phyloP scores from a whole-genome alignment of 2,329 filamentous ascomycete genomes.

The Pseudocercospora fijiensis region DNA sequence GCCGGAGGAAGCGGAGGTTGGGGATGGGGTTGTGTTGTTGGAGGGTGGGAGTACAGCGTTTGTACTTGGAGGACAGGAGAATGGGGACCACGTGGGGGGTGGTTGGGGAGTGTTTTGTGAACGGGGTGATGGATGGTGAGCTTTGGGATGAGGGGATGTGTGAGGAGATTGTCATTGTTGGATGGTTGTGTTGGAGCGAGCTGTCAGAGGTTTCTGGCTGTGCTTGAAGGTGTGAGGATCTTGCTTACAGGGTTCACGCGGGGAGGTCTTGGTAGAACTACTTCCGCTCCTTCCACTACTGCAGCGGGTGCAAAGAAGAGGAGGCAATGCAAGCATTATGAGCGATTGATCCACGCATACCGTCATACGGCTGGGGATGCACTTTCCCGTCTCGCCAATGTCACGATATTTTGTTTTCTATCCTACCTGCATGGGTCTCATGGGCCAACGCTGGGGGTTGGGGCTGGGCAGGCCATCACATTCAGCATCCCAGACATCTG shows the following conservation, averaged over 20 bases:
- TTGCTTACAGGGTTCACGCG: neutral
- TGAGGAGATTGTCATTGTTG: neutral
- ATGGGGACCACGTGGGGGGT: neutral
- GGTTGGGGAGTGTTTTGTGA: conserved; percentile 11
- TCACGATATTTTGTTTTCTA: neutral
- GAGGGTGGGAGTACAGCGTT: conserved; percentile 2
- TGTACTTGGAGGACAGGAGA: neutral
- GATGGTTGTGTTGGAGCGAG: neutral
- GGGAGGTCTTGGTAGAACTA: neutral
- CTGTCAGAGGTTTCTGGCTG: neutral
- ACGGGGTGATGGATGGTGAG: conserved; percentile 14
- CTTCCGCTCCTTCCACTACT: neutral
- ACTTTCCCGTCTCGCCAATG: neutral
- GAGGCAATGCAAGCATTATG: neutral
- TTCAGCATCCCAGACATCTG: neutral
- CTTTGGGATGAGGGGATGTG: conserved; percentile 6
- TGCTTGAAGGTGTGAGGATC: neutral
- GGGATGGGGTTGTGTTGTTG: neutral
- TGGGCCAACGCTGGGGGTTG: neutral
- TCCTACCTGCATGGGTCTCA: neutral
- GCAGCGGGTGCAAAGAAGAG: neutral
- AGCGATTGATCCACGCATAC: neutral
- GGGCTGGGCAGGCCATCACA: neutral
- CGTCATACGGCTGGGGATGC: neutral
- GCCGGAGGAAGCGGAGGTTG: neutral